Evolutionary conservation across 2,329 filamentous ascomycete species (phyloP), one percentile per base, ranked within the genome.

Genomic region (Diaporthe sp.): DNA sequence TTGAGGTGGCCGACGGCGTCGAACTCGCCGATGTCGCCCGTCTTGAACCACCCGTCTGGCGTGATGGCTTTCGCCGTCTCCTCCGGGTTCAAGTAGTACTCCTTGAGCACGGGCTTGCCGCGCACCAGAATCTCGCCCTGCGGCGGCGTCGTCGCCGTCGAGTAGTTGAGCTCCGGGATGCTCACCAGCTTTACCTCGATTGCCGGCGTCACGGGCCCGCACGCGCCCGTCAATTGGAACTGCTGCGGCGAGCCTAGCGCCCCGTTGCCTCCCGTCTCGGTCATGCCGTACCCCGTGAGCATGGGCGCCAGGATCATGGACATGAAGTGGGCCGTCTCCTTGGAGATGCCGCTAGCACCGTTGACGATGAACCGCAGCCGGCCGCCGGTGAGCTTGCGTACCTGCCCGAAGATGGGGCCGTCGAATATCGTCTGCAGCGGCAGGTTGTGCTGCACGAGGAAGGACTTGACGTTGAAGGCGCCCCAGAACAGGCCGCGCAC

Each of bases 71-170:
- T 93, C 80, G 88, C 89, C 9, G 95, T 98, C 86, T 98, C 96
- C 79, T 96, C 91, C 22, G 94, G 92, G 82, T 98, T 94, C 76
- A 97, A 89, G 81, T 93, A 96, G 85, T 98, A 98, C 50, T 92
- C 92, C 45, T 88, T 88, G 72, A 94, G 90, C 60, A 98, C 93
- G 76, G 93, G 88, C 68, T 88, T 87, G 70, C 96, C 97, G 74
- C 94, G 93, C 78, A 99, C 93, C 89, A 92, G 95, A 81, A 99
- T 95, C 85, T 98, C 96, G 79, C 96, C 96, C 84, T 98, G 96
- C 1, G 96, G 94, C 40, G 88, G 91, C 82, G 92, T 91, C 78
- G 92, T 92, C 55, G 93, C 87, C 35, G 93, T 87, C 40, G 88
- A 91, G 86, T 98, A 98, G 76, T 94, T 94, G n/a, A 97, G 92